Evolutionary conservation across 345 rosid genomes (phyloP).

Genomic region (Theobroma cacao): DNA sequence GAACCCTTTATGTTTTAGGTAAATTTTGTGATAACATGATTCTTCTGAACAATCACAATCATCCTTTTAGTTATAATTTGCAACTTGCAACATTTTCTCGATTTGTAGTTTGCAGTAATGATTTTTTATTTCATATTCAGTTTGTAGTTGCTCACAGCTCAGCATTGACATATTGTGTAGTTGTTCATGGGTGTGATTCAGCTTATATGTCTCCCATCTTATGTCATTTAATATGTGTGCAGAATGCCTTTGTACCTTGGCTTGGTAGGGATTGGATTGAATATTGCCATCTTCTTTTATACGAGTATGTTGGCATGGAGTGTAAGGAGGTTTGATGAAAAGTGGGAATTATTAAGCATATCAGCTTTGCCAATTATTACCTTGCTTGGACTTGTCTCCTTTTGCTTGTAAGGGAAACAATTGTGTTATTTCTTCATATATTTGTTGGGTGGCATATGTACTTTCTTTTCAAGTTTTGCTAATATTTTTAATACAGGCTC

Average conservation of each 20-base stretch:
- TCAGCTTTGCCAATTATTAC: conserved; percentile 84
- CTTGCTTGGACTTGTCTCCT: conserved; percentile 73
- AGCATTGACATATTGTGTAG: background rate
- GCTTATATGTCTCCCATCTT: conserved; percentile 11
- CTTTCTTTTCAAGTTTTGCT: conserved; percentile 13
- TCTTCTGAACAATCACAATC: background rate
- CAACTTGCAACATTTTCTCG: background rate
- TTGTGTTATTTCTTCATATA: conserved; percentile 4
- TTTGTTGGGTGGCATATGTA: conserved; percentile 7
- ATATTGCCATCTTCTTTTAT: conserved; percentile 66
- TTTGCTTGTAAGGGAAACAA: conserved; percentile 68
- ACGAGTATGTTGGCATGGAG: conserved; percentile 79
- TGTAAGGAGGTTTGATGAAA: conserved; percentile 80
- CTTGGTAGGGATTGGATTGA: conserved; percentile 61
- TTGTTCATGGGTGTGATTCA: background rate
- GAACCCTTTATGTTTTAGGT: background rate
- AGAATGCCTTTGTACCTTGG: conserved; percentile 89
- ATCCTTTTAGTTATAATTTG: background rate
- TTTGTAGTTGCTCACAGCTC: background rate
- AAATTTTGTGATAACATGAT: background rate
- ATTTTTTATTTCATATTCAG: too few relatives aligned
- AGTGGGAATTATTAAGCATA: conserved; percentile 77
- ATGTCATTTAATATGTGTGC: conserved; percentile 22
- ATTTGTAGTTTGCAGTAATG: background rate
- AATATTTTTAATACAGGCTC: conserved; percentile 44